Conservation (phyloP, 2,329 filamentous ascomycete species). For the Fonsecaea pedrosoi region DNA sequence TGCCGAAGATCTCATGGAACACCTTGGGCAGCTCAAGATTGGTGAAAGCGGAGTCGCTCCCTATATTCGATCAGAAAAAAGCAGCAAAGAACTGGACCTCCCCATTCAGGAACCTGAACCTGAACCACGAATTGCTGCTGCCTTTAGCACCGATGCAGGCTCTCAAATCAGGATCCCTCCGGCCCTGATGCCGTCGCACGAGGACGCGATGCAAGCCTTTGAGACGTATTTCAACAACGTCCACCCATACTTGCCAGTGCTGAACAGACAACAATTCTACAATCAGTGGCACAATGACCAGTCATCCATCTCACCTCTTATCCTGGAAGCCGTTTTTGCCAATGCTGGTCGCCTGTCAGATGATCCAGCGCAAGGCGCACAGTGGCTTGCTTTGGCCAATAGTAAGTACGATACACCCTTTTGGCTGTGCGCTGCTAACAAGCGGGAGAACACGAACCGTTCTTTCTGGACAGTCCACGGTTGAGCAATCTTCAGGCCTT, state of each 20-base stretch:
- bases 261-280: conserved; percentile 82
- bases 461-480: conserved; percentile 89
- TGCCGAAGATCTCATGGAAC: conserved; percentile 75
- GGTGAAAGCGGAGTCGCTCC: conserved; percentile 86
- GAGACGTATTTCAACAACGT: conserved; percentile 89
- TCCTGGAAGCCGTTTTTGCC: conserved; percentile 89
- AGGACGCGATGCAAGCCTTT: conserved; percentile 82
- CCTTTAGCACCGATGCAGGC: conserved; percentile 71
- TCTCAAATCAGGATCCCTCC: conserved; percentile 85
- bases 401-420: conserved; percentile 60
- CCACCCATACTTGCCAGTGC: conserved; percentile 88
- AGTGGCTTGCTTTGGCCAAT: conserved; percentile 89
- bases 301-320: conserved; percentile 83
- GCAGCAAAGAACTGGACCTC: conserved; percentile 60
- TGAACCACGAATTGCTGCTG: conserved; percentile 69
- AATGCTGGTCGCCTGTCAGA: conserved; percentile 84
- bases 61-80: conserved; percentile 75
- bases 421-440: conserved; percentile 39
- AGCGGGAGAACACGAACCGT: conserved; percentile 78
- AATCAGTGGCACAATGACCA: conserved; percentile 86
- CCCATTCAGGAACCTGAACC: conserved; percentile 73
- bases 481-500: conserved; percentile 91
- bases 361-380: conserved; percentile 81
- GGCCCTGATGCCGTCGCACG: conserved; percentile 89
- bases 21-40: conserved; percentile 85